Evolutionary conservation across 345 rosid species (phyloP).

Genomic region (Gossypium rotundifolium): DNA sequence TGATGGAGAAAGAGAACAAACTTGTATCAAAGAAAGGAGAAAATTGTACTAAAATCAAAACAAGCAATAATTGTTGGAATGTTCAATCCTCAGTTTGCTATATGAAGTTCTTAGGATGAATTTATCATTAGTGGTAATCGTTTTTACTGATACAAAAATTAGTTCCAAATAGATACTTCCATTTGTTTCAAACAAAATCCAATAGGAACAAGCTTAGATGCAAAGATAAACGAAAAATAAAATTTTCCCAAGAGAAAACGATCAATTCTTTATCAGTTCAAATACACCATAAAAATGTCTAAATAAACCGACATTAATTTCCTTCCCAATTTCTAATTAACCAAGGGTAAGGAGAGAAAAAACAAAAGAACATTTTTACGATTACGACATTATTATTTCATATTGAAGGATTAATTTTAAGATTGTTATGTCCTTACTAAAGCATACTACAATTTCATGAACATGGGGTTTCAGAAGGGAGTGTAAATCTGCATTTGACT

Average conservation of each 20-base stretch:
- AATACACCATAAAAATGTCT: not conserved
- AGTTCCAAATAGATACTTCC: not conserved
- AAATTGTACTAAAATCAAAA: too few relatives aligned
- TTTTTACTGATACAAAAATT: not conserved
- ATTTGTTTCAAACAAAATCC: not conserved
- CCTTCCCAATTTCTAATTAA: not conserved
- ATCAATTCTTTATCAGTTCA: not conserved
- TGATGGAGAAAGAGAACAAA: too few relatives aligned
- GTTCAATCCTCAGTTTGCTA: too few relatives aligned
- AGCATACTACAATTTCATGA: not conserved
- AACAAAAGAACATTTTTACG: not conserved
- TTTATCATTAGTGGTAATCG: not conserved
- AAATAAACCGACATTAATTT: not conserved
- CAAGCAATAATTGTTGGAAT: too few relatives aligned
- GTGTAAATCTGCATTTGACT: constrained; percentile 72
- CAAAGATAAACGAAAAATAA: not conserved
- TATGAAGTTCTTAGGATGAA: not conserved
- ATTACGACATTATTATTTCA: not conserved
- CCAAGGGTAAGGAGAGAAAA: not conserved
- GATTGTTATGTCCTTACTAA: not conserved
- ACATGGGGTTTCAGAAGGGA: constrained; percentile 25
- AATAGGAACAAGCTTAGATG: not conserved
- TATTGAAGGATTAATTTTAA: not conserved
- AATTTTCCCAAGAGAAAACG: not conserved
- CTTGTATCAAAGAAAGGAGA: too few relatives aligned